Conservation (phyloP, 306 rosid genomes). For the Styphnolobium japonicum region DNA sequence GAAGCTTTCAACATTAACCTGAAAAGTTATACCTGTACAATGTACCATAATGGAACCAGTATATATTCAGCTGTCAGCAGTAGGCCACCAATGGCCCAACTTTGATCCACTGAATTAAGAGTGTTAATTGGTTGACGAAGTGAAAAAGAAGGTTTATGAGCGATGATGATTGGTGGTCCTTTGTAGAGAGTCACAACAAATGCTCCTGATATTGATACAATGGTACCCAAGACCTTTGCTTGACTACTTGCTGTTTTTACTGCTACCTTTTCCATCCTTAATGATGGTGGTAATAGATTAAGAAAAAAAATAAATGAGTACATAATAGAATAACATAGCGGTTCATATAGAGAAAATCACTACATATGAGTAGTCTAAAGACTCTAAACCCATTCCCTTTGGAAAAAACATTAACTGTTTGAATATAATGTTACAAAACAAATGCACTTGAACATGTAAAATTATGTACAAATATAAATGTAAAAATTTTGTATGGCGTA, state of each 20-base stretch:
- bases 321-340: background rate
- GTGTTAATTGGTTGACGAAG: slow-evolving; percentile 26
- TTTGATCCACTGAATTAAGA: slow-evolving; percentile 36
- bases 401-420: background rate
- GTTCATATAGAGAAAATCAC: background rate
- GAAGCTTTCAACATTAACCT: background rate
- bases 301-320: background rate
- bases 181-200: slow-evolving; percentile 76
- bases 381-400: background rate
- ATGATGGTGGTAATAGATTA: background rate
- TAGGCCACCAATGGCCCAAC: slow-evolving; percentile 82
- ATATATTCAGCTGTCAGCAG: slow-evolving; percentile 77
- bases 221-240: slow-evolving; percentile 78
- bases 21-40: slow-evolving; percentile 58
- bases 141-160: slow-evolving; percentile 30
- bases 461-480: background rate
- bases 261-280: slow-evolving; percentile 75
- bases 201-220: slow-evolving; percentile 83
- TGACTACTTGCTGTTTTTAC: slow-evolving; percentile 54
- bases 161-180: slow-evolving; percentile 62
- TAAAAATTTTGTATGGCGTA: background rate
- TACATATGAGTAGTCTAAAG: background rate
- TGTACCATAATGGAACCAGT: slow-evolving; percentile 86
- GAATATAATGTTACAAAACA: background rate
- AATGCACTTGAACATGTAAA: background rate